Evolutionary conservation across 257 asterid species (phyloP).

Genomic region (Solanum rostratum): DNA sequence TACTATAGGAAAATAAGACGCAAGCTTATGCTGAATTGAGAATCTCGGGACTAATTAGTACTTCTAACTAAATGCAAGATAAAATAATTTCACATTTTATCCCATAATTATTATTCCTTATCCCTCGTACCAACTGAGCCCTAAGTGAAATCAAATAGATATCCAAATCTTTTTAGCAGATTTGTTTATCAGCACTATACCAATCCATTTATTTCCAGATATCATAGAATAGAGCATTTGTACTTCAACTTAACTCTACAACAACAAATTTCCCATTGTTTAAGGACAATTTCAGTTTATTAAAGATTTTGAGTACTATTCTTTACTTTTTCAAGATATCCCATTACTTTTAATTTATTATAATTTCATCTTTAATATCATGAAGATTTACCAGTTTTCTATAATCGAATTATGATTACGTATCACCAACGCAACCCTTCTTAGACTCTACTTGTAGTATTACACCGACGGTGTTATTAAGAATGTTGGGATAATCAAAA

Average conservation of each 20-base stretch:
- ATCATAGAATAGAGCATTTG: background rate
- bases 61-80: no score
- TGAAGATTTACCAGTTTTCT: no score
- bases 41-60: no score
- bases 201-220: background rate
- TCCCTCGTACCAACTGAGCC: no score
- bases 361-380: no score
- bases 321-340: background rate
- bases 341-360: background rate
- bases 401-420: no score
- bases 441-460: no score
- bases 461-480: background rate
- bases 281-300: background rate
- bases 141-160: background rate
- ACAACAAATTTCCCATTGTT: background rate
- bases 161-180: background rate
- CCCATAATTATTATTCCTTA: no score
- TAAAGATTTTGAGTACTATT: background rate
- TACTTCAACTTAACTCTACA: background rate
- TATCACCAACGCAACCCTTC: no score
- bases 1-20: no score
- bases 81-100: no score
- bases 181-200: background rate
- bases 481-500: background rate
- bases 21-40: no score